phyloP scores from a whole-genome alignment of 805 yeast genomes.

The Kregervanrija fluxuum region DNA sequence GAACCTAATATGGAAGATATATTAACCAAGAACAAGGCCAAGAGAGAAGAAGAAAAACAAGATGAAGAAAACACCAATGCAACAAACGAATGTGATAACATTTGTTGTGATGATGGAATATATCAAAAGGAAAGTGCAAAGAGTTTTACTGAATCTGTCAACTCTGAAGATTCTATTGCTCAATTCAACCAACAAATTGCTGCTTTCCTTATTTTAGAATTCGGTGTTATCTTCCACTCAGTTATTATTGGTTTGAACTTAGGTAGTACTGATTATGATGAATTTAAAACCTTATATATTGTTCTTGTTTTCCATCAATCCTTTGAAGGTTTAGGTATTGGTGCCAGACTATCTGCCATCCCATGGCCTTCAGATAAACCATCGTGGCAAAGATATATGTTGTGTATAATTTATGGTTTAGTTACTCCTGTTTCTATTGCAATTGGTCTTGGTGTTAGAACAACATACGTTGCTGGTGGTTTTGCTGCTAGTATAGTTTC shows the following conservation, averaged over 20 bases:
- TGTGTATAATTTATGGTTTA: conserved; percentile 44
- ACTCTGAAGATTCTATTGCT: conserved; percentile 2
- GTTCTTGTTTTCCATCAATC: conserved; percentile 64
- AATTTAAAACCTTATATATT: conserved; percentile 58
- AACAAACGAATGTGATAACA: conserved; percentile 4
- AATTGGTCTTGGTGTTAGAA: conserved; percentile 67
- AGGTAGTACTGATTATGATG: conserved; percentile 60
- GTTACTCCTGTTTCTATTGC: conserved; percentile 69
- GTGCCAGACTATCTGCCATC: conserved; percentile 58
- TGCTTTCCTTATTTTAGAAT: conserved; percentile 37
- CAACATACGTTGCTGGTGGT: conserved; percentile 47
- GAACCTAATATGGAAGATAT: conserved; percentile 12
- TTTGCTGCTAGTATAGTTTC: conserved; percentile 51
- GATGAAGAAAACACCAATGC: conserved; percentile 16
- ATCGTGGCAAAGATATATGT: conserved; percentile 32
- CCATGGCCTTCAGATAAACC: conserved; percentile 29
- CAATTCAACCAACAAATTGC: conserved; percentile 12
- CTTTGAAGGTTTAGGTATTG: conserved; percentile 80
- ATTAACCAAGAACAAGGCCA: conserved; percentile 42
- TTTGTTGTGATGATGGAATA: conserved; percentile 2
- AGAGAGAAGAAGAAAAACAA: conserved; percentile 30
- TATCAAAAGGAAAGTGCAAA: conserved; percentile 1
- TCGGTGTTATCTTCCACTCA: conserved; percentile 75
- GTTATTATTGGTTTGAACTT: conserved; percentile 69
- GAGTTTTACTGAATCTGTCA: conserved; percentile 10